Conservation (phyloP, 768 basidiomycete genomes). For the Suillus clintonianus region DNA sequence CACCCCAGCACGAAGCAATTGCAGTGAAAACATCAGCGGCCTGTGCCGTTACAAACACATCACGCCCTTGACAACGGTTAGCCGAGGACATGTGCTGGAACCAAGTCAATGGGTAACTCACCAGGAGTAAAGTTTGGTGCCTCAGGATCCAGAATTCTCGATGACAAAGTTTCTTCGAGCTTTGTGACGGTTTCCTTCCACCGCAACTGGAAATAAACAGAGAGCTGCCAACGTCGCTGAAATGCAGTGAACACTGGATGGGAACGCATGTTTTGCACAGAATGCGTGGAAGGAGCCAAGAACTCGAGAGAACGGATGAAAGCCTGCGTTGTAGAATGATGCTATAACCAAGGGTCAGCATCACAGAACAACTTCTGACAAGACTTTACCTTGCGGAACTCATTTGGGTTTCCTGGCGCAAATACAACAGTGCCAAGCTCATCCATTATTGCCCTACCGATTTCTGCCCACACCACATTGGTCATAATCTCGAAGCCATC, state of each 20-base stretch:
- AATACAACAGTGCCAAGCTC: constrained; percentile 85
- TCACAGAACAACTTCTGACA: background rate
- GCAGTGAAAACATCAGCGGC: constrained; percentile 71
- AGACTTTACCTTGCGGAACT: constrained; percentile 74
- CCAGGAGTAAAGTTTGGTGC: constrained; percentile 38
- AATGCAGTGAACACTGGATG: constrained; percentile 75
- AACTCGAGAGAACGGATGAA: constrained; percentile 84
- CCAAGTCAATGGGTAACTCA: constrained; percentile 21
- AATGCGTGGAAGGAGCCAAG: constrained; percentile 72
- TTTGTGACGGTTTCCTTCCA: constrained; percentile 90
- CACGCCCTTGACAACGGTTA: constrained; percentile 18
- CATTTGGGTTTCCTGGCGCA: constrained; percentile 87
- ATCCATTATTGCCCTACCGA: constrained; percentile 77
- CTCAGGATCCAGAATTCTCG: constrained; percentile 41
- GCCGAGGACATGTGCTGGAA: constrained; percentile 3
- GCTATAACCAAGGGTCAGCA: constrained; percentile 43
- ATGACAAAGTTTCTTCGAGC: constrained; percentile 68
- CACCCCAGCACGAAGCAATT: constrained; percentile 81
- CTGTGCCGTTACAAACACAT: constrained; percentile 60
- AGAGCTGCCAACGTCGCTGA: constrained; percentile 90
- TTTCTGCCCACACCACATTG: constrained; percentile 87
- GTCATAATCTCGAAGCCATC: constrained; percentile 81
- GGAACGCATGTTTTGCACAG: constrained; percentile 69
- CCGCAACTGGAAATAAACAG: constrained; percentile 94
- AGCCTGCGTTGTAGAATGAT: constrained; percentile 80